Evolutionary conservation across 1,284 basidiomycete genomes (phyloP), one percentile per base, ranked within the genome.

Genomic region (Vanrija pseudolonga): DNA sequence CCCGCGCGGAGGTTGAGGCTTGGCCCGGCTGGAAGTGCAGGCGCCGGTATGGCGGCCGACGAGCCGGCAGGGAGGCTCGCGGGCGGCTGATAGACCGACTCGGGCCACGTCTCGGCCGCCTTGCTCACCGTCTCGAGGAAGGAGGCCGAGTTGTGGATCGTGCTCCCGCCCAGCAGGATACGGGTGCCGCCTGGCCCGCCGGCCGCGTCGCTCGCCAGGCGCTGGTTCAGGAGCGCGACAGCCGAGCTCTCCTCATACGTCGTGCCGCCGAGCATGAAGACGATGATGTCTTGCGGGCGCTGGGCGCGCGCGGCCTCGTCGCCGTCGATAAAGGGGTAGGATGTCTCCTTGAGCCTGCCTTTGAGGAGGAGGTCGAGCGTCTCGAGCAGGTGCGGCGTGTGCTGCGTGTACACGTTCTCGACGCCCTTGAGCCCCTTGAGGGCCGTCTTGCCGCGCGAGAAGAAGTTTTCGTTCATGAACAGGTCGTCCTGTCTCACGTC

Each of bases 371-470:
- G 82, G 69, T 99, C 96, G 19, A 98, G 77, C 6, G 95, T 98
- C 69, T 97, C 86, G 0, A 88, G 85, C 3, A 99, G 80, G 73
- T 96, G 93, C 9, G 96, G 96, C 15, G 87, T 88, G 69, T 98
- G 96, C 68, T 98, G 96, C 52, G 94, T 99, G 71, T 98, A 99
- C 8, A 98, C 95, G 68, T 99, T 99, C 74, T 99, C 96, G 6
- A 98, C 96, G 7, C 96, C 96, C 88, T 97, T 97, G 52, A 98
- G 79, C 1, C 96, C 96, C 72, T 97, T 97, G 59, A 99, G 76
- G 0, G 95, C 96, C 36, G 88, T 92, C 57, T 92, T 89, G 6
- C 96, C 96, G 68, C 95, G 88, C 2, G 91, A 91, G 61, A 99
- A 86, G 53, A 99, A 80, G 41, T 93, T 94, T 72, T 97, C 94